These are phyloP conservation scores for Thuja plicata DNA, from an alignment of 83 land plant genomes.

Conservation along the genomic window DNA sequence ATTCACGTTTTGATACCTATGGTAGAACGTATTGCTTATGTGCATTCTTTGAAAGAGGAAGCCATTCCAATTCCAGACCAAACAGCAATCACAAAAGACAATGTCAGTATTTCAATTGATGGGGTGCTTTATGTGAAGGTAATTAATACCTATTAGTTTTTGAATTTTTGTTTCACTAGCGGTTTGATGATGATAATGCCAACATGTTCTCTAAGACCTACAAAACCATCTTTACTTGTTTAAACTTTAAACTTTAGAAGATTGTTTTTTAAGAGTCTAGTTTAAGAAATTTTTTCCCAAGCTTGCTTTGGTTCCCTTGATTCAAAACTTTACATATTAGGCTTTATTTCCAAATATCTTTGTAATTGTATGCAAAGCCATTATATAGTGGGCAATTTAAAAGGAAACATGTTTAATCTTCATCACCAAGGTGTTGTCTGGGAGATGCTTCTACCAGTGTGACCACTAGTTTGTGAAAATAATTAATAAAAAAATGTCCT, in stretches of 20 bases:
- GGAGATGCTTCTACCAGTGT: background rate
- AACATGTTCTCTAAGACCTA: background rate
- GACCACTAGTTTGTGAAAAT: background rate
- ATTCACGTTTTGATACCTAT: constrained; percentile 82
- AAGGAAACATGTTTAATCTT: background rate
- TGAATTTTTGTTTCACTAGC: background rate
- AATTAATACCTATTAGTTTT: background rate
- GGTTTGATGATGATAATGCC: background rate
- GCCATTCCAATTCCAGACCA: constrained; percentile 94
- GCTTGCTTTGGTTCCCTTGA: background rate
- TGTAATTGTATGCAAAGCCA: background rate
- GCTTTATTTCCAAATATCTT: background rate
- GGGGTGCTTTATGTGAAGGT: constrained; percentile 94
- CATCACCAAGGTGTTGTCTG: background rate
- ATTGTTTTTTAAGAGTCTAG: background rate
- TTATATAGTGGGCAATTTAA: background rate
- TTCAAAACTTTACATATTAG: background rate
- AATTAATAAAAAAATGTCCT: background rate
- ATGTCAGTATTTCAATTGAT: constrained; percentile 89
- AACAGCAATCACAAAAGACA: constrained; percentile 92
- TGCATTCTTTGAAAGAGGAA: constrained; percentile 94
- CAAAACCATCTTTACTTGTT: background rate
- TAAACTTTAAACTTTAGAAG: background rate
- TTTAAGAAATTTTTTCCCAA: background rate
- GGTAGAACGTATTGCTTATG: constrained; percentile 94